Conservation (phyloP, 2,329 filamentous ascomycete species). For the Penicillium sp. region DNA sequence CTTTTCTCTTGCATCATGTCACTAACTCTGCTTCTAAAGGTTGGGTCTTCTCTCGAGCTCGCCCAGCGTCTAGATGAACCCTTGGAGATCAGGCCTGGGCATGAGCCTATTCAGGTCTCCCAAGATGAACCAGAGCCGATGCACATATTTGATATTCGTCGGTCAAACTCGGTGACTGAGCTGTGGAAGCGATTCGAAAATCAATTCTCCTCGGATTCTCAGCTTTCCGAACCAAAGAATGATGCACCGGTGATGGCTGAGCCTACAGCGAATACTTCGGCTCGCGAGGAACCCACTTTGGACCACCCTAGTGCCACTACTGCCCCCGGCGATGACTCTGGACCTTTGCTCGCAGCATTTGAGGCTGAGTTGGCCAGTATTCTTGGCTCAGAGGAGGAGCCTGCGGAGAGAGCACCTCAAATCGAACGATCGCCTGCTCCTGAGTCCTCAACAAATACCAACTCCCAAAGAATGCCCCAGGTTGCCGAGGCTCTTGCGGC, state of each 20-base stretch:
- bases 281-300: neutral
- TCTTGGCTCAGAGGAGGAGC: constrained; percentile 24
- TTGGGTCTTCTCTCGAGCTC: constrained; percentile 50
- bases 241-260: neutral
- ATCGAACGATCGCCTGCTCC: constrained; percentile 9
- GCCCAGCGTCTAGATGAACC: constrained; percentile 49
- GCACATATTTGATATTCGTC: constrained; percentile 50
- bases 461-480: constrained; percentile 18
- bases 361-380: constrained; percentile 42
- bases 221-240: neutral
- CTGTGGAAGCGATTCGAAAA: constrained; percentile 39
- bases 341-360: constrained; percentile 41
- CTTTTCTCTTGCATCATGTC: neutral
- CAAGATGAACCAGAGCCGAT: constrained; percentile 30
- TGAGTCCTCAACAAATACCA: constrained; percentile 10
- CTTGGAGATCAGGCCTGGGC: constrained; percentile 12
- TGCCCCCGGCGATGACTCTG: constrained; percentile 21
- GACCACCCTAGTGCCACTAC: neutral
- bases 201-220: neutral
- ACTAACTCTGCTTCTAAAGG: constrained; percentile 30
- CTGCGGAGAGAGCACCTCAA: constrained; percentile 9
- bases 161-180: constrained; percentile 40
- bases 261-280: neutral
- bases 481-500: constrained; percentile 33
- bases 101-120: constrained; percentile 10